These are phyloP conservation scores for Neurospora sp. DNA, from an alignment of 2,329 filamentous ascomycete species.

Conservation along the genomic window DNA sequence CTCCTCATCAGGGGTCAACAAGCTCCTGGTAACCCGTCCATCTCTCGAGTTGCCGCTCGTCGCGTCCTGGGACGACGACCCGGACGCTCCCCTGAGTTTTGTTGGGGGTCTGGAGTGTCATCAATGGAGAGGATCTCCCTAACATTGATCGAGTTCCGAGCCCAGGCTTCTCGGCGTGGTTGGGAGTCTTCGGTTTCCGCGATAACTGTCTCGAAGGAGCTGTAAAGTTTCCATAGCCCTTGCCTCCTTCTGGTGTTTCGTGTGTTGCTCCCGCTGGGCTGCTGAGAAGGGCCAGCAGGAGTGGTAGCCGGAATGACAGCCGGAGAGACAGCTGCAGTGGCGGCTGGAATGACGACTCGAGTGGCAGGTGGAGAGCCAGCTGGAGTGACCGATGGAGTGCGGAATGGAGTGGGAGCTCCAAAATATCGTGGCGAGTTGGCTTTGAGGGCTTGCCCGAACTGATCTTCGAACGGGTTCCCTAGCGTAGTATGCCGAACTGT, in stretches of 20 bases:
- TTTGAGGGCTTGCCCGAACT: not conserved
- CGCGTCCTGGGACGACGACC: not conserved
- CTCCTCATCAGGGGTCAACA: not conserved
- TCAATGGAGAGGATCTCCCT: not conserved
- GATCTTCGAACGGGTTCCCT: not conserved
- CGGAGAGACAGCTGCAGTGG: not conserved
- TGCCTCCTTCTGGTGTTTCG: not conserved
- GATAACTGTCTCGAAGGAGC: not conserved
- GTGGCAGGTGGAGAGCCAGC: not conserved
- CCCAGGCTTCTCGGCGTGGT: not conserved
- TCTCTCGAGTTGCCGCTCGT: not conserved
- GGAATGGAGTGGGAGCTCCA: not conserved
- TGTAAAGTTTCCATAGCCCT: not conserved
- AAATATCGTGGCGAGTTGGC: not conserved
- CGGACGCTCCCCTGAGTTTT: too few species aligned
- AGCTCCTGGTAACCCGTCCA: not conserved
- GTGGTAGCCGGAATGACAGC: not conserved
- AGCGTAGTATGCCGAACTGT: not conserved
- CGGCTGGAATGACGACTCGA: not conserved
- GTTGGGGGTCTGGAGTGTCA: not conserved
- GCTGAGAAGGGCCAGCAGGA: not conserved
- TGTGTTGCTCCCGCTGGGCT: not conserved
- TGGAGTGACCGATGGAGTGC: not conserved
- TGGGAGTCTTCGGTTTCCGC: not conserved
- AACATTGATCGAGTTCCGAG: not conserved